Base-by-base conservation (phyloP, 2,329 filamentous ascomycete species). In the Stenocarpella maydis region DNA sequence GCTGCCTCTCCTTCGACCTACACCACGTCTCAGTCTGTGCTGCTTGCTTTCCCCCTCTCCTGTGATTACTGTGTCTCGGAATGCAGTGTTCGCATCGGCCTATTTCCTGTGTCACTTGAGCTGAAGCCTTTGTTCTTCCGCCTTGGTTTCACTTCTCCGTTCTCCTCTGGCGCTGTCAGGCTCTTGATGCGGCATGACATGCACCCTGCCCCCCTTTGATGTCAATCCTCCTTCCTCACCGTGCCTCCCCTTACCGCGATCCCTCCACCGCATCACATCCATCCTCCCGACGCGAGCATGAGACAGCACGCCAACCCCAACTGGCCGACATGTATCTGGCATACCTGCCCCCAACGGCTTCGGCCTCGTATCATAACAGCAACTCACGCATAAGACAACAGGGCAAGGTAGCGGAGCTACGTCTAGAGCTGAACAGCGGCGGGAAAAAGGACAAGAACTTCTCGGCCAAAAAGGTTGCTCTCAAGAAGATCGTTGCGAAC, bases 401-500 rank as follows among this genome's bases (percentile, higher is more conserved):
- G 96, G 96, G 96, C 87, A 99, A 99, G 88, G 96, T 98, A 74
- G 95, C 95, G 72, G 96, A 99, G 88, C 87, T 99, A 78, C 94
- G 96, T 80, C 89, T 92, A 79, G 96, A 99, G 85, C 89, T 99
- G 79, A 95, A 94, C 82, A 93, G 91, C 81, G 94, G 94, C 79
- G 92, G 93, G 74, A 98, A 97, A 86, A 99, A 98, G 85, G 96
- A 99, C 84, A 98, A 98, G 88, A 97, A 97, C 83, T 92, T 94
- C 82, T 88, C 91, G 53, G 90, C 90, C 74, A 99, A 98, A 87
- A 98, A 98, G 88, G 97, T 98, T 78, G 95, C 96, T 14, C 87
- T 99, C 72, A 99, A 99, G 88, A 98, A 98, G 87, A 98, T 99
- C 75, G 96, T 99, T 76, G 96, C 96, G 79, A 99, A 99, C 80